A percentile compares a stretch with the other conserved stretches of the same genome.
These are phyloP conservation scores for Suillus lakei DNA, from an alignment of 768 basidiomycete genomes.

Conservation along the genomic window DNA sequence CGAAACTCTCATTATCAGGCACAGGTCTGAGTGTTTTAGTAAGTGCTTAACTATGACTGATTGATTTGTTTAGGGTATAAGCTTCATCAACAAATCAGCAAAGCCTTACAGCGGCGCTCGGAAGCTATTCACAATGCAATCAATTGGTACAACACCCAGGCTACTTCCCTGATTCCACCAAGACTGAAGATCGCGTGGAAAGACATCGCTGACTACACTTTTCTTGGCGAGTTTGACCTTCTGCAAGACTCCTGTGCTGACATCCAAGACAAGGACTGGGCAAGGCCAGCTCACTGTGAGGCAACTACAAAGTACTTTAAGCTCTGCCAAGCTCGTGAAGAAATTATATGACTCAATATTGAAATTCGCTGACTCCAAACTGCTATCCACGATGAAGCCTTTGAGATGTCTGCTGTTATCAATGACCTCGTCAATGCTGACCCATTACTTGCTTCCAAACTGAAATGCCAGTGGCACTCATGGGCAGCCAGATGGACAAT, in stretches of 20 bases:
- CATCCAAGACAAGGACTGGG: constrained; percentile 5
- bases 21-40: constrained; percentile 17
- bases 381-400: constrained; percentile 25
- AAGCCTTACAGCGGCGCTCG: constrained; percentile 29
- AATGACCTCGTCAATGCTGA: not conserved
- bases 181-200: constrained; percentile 17
- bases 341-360: constrained; percentile 29
- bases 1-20: constrained; percentile 28
- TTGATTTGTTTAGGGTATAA: constrained; percentile 31
- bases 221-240: constrained; percentile 22
- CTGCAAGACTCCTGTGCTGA: constrained; percentile 10
- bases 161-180: constrained; percentile 24
- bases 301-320: constrained; percentile 29
- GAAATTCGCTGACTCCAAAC: constrained; percentile 25
- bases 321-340: constrained; percentile 29
- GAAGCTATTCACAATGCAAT: constrained; percentile 32
- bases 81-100: constrained; percentile 34
- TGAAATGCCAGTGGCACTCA: constrained; percentile 3
- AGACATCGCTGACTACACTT: constrained; percentile 20
- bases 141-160: constrained; percentile 28
- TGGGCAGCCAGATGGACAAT: too few relatives aligned
- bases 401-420: not conserved
- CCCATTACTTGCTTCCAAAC: constrained; percentile 6
- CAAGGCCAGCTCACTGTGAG: constrained; percentile 17
- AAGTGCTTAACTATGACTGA: too few relatives aligned